A percentile compares a stretch with the other conserved stretches of the same genome.
Conservation (phyloP, 495 filamentous ascomycete genomes). For the Beverwykella pulmonaria region DNA sequence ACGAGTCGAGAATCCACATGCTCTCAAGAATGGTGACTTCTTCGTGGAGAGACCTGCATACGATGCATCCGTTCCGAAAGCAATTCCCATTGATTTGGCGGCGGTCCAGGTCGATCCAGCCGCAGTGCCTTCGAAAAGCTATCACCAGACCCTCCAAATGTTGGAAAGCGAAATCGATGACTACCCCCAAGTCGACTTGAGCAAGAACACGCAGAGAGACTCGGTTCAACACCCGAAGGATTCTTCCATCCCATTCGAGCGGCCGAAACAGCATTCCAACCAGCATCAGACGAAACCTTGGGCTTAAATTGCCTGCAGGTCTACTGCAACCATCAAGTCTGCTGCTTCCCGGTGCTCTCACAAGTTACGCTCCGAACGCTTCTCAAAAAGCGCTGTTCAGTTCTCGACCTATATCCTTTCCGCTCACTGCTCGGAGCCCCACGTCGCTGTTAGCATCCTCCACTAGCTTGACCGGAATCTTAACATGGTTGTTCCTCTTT, state of each 20-base stretch:
- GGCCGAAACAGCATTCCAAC: neutral
- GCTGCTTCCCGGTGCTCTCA: neutral
- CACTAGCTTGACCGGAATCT: too few relatives aligned
- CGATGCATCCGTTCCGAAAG: neutral
- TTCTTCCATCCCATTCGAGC: neutral
- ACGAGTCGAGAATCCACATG: constrained; percentile 6
- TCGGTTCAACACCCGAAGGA: neutral
- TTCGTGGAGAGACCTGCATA: constrained; percentile 12
- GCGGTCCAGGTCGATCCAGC: constrained; percentile 19
- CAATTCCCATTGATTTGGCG: constrained; percentile 16
- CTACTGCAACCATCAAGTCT: neutral
- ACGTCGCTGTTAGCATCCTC: too few relatives aligned
- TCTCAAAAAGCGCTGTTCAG: neutral
- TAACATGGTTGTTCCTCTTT: too few relatives aligned
- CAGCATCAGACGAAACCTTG: constrained; percentile 6
- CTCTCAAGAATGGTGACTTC: constrained; percentile 4
- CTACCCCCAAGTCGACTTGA: constrained; percentile 17
- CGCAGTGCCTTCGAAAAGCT: constrained; percentile 16
- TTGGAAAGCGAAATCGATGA: constrained; percentile 5
- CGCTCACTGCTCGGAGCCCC: too few relatives aligned
- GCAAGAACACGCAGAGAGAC: neutral
- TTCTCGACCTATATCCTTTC: too few relatives aligned
- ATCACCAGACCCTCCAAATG: constrained; percentile 15
- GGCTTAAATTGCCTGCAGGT: neutral
- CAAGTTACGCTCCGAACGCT: neutral